Conservation (phyloP, 352 stramenopile genomes). For the Thalassiosira ordinaria region DNA sequence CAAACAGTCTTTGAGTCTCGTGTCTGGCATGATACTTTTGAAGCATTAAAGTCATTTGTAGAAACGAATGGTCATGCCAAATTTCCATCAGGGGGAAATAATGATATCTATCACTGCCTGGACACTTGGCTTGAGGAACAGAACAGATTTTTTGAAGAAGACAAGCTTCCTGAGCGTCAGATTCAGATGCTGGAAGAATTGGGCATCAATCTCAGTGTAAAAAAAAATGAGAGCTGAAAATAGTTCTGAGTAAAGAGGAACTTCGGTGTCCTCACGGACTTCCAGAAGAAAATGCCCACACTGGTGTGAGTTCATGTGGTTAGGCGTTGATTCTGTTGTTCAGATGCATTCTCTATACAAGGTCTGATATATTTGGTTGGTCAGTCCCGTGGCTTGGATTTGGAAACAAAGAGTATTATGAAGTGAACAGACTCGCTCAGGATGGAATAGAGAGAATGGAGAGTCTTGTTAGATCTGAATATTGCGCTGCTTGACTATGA, state of each 20-base stretch:
- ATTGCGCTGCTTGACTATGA: no score
- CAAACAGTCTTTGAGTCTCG: constrained; percentile 2
- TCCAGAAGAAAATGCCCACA: constrained; percentile 6
- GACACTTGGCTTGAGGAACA: constrained; percentile 9
- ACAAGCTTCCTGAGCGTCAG: background rate
- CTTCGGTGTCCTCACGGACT: background rate
- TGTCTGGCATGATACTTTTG: background rate
- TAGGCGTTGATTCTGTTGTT: no score
- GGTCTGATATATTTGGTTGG: background rate
- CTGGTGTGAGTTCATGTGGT: background rate
- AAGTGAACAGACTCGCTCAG: constrained; percentile 10
- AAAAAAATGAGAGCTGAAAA: background rate
- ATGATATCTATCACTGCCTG: background rate
- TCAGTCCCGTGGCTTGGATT: background rate
- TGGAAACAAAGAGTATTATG: background rate
- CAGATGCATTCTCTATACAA: background rate
- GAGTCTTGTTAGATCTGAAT: constrained; percentile 9
- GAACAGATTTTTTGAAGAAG: constrained; percentile 1
- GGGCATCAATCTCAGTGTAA: background rate
- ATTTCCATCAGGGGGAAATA: background rate
- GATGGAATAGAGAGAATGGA: background rate
- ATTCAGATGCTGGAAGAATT: constrained; percentile 1
- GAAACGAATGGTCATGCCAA: constrained; percentile 9
- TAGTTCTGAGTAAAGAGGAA: background rate
- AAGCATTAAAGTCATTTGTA: constrained; percentile 10